phyloP scores from a whole-genome alignment of 1,284 basidiomycete genomes.

The Inonotus hispidus region DNA sequence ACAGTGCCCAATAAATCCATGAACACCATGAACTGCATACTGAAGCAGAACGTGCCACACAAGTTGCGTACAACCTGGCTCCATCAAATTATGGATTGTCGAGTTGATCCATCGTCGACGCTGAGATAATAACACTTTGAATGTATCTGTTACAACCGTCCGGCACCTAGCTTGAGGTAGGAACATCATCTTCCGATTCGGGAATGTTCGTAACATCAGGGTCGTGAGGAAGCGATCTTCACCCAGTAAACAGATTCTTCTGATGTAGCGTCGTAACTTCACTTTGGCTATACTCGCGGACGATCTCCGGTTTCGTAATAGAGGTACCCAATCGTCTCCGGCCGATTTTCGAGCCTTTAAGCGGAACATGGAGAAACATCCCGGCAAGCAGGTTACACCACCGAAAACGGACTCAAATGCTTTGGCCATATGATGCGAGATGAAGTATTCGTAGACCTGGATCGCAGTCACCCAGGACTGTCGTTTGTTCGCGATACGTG shows the following conservation, averaged over 20 bases:
- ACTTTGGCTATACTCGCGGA: conserved; percentile 94
- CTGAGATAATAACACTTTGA: conserved; percentile 90
- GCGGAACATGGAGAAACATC: conserved; percentile 99
- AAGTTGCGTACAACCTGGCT: conserved; percentile 96
- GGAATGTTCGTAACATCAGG: conserved; percentile 92
- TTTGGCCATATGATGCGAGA: conserved; percentile 97
- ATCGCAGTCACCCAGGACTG: conserved; percentile 98
- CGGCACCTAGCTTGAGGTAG: conserved; percentile 93
- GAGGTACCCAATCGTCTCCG: conserved; percentile 96
- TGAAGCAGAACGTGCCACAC: conserved; percentile 94
- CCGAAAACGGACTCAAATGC: conserved; percentile 99
- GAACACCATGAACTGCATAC: conserved; percentile 97
- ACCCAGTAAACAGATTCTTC: conserved; percentile 96
- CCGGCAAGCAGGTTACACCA: conserved; percentile 97
- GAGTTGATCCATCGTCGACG: conserved; percentile 99
- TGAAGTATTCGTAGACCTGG: conserved; percentile 98
- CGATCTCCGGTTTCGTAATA: conserved; percentile 98
- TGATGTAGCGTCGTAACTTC: conserved; percentile 94
- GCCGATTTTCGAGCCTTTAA: conserved; percentile 86
- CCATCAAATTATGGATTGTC: conserved; percentile 99
- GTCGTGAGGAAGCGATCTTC: conserved; percentile 99
- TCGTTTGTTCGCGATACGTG: conserved; percentile 96
- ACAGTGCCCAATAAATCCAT: conserved; percentile 98
- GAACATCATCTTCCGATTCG: conserved; percentile 99
- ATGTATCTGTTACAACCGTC: conserved; percentile 96